Base-by-base conservation (phyloP, 352 stramenopile species). In the Globisporangium okanoganense region DNA sequence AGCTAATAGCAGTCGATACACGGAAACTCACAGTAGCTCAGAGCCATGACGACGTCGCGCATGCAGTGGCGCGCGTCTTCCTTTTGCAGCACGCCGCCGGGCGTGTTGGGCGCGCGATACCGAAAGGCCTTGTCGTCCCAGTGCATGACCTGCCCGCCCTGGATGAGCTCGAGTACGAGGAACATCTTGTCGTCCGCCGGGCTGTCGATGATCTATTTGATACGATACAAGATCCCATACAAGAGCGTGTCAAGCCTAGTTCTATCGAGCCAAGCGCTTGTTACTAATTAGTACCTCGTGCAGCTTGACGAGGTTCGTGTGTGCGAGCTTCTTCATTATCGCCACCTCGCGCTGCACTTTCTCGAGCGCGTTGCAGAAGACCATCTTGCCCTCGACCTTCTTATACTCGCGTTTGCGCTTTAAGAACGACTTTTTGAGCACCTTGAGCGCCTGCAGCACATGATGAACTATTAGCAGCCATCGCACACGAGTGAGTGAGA, bases 321-420 rank as follows among this genome's bases (percentile, higher is more conserved):
- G 85, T 1, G 66, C 54, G 13, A 94, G 73, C 36, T 92, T 94
- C 58, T 94, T 94, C 82, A 94, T 91, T 67, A 94, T 90, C 24
- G 82, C 82, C 31, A 90, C 79, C 29, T 94, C 82, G 40, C 83
- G 84, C 55, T 90, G 78, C 38, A 94, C 80, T 64, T 94, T 92
- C 60, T 90, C 64, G 38, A 94, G 90, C 24, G 82, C 82, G 33
- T 89, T 92, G 20, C 76, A 91, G 14, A 90, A 74, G 13, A 92
- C 79, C 55, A 91, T 83, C 35, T 90, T 90, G 29, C 85, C 80
- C 36, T 83, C 73, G 6, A 94, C 70, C 36, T 78, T 79, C 40
- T 94, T 92, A 71, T 85, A 91, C 67, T 94, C 85, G 48, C 85
- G 78, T 56, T 92, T 92, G 44, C 80, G 80, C 71, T 94, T 92